Evolutionary conservation across 2,329 filamentous ascomycete genomes (phyloP), one percentile per base, ranked within the genome.

Genomic region (Penicillium polonicum): DNA sequence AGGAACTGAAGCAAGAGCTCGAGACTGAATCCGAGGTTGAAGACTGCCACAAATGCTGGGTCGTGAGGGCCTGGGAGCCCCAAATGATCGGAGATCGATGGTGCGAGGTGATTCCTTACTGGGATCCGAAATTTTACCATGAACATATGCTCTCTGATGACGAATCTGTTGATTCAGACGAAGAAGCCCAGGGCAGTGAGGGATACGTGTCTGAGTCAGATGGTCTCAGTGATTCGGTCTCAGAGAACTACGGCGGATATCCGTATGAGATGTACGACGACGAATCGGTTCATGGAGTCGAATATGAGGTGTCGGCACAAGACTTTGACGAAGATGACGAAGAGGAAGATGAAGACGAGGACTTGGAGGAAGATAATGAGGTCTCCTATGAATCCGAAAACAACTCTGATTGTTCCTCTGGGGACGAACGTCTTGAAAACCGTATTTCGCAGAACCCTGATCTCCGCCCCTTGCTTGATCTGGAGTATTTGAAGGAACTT

Each of bases 111-210:
- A 23, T 48, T 15, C 57, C 57, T 17, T 59, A 57, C 35, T 45
- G 45, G 44, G 53, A 61, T 43, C 59, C 60, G 33, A 46, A 43
- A 19, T 64, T 60, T 46, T 15, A 33, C 12, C 57, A 64, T n/a
- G 45, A 50, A 42, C 44, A 52, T 13, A 52, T 50, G n/a, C 52
- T 45, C 21, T 48, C 43, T 10, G 59, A 55, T 21, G 56, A 59
- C 12, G 50, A 60, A 5, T 57, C 59, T 13, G 25, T 53, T 35
- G 36, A 57, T 52, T 54, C 53, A 36, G 42, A 41, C 29, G 53
- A 59, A 35, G 31, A 41, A 7, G 43, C n/a, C 5, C 21, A 36
- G 27, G 27, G 25, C n/a, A 21, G 23, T 2, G 49, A 57, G 5
- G 51, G 12, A 2, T 46, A n/a, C 4, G 10, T 13, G 5, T 39